Base-by-base conservation (phyloP, 2,329 filamentous ascomycete genomes). In the Chalaropsis thielavioides region DNA sequence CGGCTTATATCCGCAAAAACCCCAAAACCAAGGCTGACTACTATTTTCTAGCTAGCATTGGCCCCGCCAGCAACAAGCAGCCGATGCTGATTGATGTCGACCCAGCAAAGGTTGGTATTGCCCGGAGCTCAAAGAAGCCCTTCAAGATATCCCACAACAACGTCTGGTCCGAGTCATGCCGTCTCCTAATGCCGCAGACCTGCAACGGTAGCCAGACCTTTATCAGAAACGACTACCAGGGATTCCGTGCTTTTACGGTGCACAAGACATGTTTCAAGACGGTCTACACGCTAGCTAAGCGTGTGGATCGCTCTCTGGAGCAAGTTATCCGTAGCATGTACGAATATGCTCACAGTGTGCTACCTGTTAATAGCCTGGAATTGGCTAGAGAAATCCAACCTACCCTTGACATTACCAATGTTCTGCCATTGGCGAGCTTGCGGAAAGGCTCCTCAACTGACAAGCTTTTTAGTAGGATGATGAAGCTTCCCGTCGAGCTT, bases 231-330 rank as follows among this genome's bases (percentile, higher is more conserved):
- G 13, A 10, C 3, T 35, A 17, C 2, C 51, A 58, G 2, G 51
- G 27, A 8, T 58, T 17, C 4, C 40, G 60, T 13, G 40, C 41
- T 8, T 62, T 46, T 17, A 62, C 60, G 10, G 60, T 46, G 13
- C 40, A 62, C 17, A 62, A 62, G 41, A 62, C 60, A n/a, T 62
- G 60, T 22, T 46, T 62, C 19, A 46, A 62, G 8, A 49, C 60
- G 6, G 40, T 62, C 24, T 11, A 46, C 43, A 46, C 41, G 6
- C 22, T 62, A 41, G 27, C 60, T 4, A 46, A 62, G 22, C 41
- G 24, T 2, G 24, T 62, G 10, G 24, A 19, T n/a, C 43, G 35
- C 15, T n/a, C 15, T n/a, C 15, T 38, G 24, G 7, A 58, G 13
- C 24, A 35, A 31, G 51, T 58, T 17, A 35, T 58, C 8, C 5